Percentiles rank a stretch among this genome's conserved stretches.
phyloP scores from a whole-genome alignment of 116 monocot species.

The Cymodocea nodosa region DNA sequence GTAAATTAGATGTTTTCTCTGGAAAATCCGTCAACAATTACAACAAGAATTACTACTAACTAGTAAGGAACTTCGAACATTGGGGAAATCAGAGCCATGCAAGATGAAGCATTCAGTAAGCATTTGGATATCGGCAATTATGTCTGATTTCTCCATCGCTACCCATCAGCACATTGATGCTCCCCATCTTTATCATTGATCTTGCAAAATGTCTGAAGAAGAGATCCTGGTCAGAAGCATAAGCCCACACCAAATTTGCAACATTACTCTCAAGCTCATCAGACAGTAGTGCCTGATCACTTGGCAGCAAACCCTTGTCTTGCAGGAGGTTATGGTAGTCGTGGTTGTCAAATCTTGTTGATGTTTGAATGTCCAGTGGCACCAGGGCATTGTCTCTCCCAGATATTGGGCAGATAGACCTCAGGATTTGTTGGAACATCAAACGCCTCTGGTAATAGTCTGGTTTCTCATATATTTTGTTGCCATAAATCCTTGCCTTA shows the following conservation, averaged over 20 bases:
- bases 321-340: conserved; percentile 30
- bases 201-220: conserved; percentile 29
- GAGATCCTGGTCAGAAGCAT: conserved; percentile 21
- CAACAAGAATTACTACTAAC: background rate
- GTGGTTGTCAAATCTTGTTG: conserved; percentile 42
- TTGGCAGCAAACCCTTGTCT: conserved; percentile 28
- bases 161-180: conserved; percentile 21
- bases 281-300: conserved; percentile 28
- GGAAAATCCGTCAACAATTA: background rate
- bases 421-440: conserved; percentile 8
- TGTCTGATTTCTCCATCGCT: conserved; percentile 22
- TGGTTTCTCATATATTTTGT: conserved; percentile 10
- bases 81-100: background rate
- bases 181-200: conserved; percentile 35
- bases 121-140: conserved; percentile 23
- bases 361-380: conserved; percentile 25
- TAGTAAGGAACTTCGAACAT: background rate
- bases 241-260: conserved; percentile 22
- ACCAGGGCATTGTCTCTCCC: conserved; percentile 22
- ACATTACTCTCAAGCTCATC: conserved; percentile 12
- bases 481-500: conserved; percentile 23
- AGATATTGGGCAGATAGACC: conserved; percentile 26
- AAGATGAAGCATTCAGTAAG: background rate
- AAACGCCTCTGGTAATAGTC: conserved; percentile 8
- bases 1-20: background rate